Evolutionary conservation across 192 early-diverging fungal genomes (phyloP), one percentile per base, ranked within the genome.

Genomic region (Coemansia aciculifera): DNA sequence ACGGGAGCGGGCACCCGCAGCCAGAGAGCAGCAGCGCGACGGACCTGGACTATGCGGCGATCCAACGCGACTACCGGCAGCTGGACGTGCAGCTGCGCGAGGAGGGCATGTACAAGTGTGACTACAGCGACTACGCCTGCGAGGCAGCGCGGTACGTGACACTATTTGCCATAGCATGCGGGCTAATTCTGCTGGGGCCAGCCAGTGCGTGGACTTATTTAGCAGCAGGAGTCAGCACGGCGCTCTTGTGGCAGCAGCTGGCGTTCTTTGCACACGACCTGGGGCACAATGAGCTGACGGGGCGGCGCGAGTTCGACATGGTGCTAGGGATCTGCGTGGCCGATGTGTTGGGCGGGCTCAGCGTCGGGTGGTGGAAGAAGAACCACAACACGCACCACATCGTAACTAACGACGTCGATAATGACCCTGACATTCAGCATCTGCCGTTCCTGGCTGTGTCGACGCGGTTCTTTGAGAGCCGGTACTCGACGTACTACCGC

Each of bases 361-460:
- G 88, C 61, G 81, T 96, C 29, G 97, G 93, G 21, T 98, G 97
- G 95, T 98, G 97, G 97, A 98, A 98, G 74, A 89, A 91, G 64
- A 93, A 87, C 77, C 97, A 98, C 83, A 92, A 98, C 79, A 92
- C 97, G 40, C 97, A 98, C 82, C 97, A 98, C 83, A 93, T 97
- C 49, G 86, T 95, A 52, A 96, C 97, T 63, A 98, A 98, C 85
- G 85, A 95, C 74, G 89, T 91, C 10, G 90, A 93, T 74, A 89
- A 98, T 84, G 97, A 98, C 80, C 97, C 97, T 1, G 95, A 98
- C 76, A 96, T 98, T 73, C 97, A 98, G 83, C 97, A 97, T 73
- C 68, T 98, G 80, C 97, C 97, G 40, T 97, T 98, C 85, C 88
- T 97, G 71, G 95, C 97, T 6, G 81, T 98, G 31, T 89, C 91